phyloP scores from a whole-genome alignment of 1,139 yeast genomes.

The Eremothecium cymbalariae region DNA sequence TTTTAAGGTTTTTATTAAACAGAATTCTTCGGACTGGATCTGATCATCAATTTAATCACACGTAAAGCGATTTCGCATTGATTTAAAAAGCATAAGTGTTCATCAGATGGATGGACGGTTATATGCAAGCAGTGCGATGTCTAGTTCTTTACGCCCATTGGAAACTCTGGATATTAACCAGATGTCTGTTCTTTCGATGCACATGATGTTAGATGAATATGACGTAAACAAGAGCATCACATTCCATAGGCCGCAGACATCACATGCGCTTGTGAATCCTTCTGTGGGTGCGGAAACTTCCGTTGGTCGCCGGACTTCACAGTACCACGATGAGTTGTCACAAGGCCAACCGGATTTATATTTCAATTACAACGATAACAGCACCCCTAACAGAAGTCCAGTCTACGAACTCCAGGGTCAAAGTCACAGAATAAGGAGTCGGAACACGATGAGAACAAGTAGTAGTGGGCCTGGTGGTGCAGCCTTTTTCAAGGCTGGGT shows the following conservation, averaged over 20 bases:
- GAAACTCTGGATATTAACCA: not conserved
- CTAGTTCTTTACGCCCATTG: not conserved
- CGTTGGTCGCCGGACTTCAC: not conserved
- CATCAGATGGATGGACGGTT: no score
- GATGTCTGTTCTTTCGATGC: not conserved
- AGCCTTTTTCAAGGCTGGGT: slow-evolving; percentile 18
- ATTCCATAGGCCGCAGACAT: slow-evolving; percentile 20
- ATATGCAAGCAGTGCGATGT: slow-evolving; percentile 1
- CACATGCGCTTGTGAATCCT: slow-evolving; percentile 4
- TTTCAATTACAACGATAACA: no score
- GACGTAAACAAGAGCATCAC: slow-evolving; percentile 14
- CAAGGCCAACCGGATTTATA: not conserved
- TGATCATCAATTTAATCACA: no score
- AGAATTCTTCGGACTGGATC: no score
- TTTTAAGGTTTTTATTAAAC: no score
- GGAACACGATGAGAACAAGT: slow-evolving; percentile 7
- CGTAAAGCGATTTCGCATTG: no score
- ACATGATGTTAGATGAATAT: not conserved
- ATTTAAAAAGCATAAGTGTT: no score
- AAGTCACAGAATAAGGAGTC: not conserved
- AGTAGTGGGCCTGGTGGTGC: slow-evolving; percentile 12
- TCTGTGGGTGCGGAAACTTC: slow-evolving; percentile 2
- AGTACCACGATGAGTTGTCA: not conserved
- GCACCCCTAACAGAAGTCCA: not conserved
- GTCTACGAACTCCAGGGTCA: not conserved